Evolutionary conservation across 805 yeast species (phyloP).

Genomic region (Barnettozyma botsteinii): DNA sequence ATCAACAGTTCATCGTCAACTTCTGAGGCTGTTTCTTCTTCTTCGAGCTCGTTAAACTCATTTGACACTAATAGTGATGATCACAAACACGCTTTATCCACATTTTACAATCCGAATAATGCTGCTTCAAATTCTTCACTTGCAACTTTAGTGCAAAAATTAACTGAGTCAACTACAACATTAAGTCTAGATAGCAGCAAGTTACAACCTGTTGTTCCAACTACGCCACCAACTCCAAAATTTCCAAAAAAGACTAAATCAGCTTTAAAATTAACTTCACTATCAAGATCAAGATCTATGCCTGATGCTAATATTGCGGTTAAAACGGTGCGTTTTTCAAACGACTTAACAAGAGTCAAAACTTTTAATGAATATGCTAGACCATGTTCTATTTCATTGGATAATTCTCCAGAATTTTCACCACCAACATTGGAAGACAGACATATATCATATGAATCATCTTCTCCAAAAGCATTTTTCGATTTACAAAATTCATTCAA

Average conservation of each 20-base stretch:
- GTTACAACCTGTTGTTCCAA: constrained; percentile 7
- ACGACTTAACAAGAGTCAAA: constrained; percentile 54
- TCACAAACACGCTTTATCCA: constrained; percentile 11
- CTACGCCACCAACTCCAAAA: constrained; percentile 7
- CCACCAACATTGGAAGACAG: constrained; percentile 13
- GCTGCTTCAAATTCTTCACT: constrained; percentile 20
- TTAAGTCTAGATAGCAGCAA: constrained; percentile 11
- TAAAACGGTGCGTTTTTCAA: constrained; percentile 62
- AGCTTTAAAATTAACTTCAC: constrained; percentile 41
- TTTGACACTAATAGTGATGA: constrained; percentile 20
- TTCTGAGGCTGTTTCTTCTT: constrained; percentile 7
- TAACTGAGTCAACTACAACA: constrained; percentile 22
- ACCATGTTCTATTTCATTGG: constrained; percentile 59
- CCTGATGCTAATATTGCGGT: constrained; percentile 30
- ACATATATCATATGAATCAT: background rate
- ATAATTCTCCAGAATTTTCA: constrained; percentile 40
- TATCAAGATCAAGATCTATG: constrained; percentile 39
- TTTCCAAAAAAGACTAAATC: constrained; percentile 28
- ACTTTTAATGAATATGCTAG: constrained; percentile 55
- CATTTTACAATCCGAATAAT: constrained; percentile 6
- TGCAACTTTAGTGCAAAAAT: constrained; percentile 22
- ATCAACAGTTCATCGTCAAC: constrained; percentile 1
- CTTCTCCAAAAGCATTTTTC: constrained; percentile 21
- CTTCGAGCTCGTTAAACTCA: constrained; percentile 19
- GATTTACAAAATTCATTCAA: constrained; percentile 14